Base-by-base conservation (phyloP, 73 alveolate genomes). In the Paramecium sonneborni region DNA sequence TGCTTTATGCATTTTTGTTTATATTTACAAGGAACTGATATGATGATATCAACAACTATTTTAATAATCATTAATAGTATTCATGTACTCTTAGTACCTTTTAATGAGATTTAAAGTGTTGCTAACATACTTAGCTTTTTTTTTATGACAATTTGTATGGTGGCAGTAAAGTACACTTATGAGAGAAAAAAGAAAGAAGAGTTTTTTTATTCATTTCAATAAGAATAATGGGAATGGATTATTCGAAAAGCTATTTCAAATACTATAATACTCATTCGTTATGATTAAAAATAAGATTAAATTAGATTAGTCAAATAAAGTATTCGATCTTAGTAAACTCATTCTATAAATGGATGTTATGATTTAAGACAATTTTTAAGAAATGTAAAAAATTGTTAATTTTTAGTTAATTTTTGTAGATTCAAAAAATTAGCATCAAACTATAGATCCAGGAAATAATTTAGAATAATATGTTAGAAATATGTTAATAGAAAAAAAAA, bases 291-390 rank as follows among this genome's bases (percentile, higher is more conserved):
- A 21, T 14, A 74, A 34, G 87, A 74, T 74, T 20, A 74, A 14
- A 21, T 74, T 4, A 39, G 56, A 37, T 39, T 74, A 74, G 58
- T 37, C 37, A 74, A 74, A 37, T 9, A 37, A 24, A 74, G 58
- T 74, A 74, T 15, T 6, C 18, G 44, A 35, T 34, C 58, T 1
- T 34, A 74, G 26, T 11, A 74, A 28, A 34, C n/a, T 4, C 58
- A 37, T 39, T 15, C 21, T 2, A 74, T 74, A 6, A 74, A 39
- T 28, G 57, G 44, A 28, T 34, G 58, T 20, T 37, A 74, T 37
- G 87, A 74, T 74, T 28, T 74, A 39, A 74, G 87, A 74, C n/a
- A 74, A 34, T 74, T 37, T 74, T 39, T 74, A 11, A 74, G 87
- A 74, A 37, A 74, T 37, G 56, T 74, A 74, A 74, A 1, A 4